Conservation (phyloP, 352 stramenopile genomes). For the Phytophthora sojae region DNA sequence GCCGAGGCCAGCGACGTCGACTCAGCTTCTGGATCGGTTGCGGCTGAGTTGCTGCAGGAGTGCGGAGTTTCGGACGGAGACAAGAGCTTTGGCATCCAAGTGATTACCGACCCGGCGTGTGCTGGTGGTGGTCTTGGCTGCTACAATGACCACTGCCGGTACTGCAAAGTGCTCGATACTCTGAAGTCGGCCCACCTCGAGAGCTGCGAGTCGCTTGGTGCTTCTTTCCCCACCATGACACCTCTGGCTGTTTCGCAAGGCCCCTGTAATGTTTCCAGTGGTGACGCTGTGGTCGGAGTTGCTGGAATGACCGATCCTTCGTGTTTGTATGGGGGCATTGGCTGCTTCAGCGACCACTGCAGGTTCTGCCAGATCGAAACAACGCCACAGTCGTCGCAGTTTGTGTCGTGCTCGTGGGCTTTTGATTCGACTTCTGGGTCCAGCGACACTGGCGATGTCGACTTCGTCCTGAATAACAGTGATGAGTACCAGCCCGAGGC, state of each 20-base stretch:
- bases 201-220: conserved; percentile 25
- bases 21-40: conserved; percentile 29
- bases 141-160: conserved; percentile 52
- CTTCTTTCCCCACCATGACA: conserved; percentile 21
- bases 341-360: conserved; percentile 42
- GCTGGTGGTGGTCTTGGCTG: conserved; percentile 48
- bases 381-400: conserved; percentile 25
- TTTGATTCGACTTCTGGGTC: conserved; percentile 2
- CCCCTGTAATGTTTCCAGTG: conserved; percentile 23
- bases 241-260: conserved; percentile 24
- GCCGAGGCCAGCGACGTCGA: neutral
- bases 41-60: neutral
- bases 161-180: conserved; percentile 44
- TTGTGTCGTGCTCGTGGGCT: conserved; percentile 24
- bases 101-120: conserved; percentile 36
- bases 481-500: neutral
- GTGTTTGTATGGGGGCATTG: conserved; percentile 45
- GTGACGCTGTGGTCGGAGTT: conserved; percentile 44
- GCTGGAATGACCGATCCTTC: conserved; percentile 36
- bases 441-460: neutral
- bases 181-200: conserved; percentile 41
- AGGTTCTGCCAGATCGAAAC: conserved; percentile 28
- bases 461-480: neutral
- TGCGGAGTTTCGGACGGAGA: conserved; percentile 41
- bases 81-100: conserved; percentile 42